A percentile compares a stretch with the other conserved stretches of the same genome.
phyloP scores from a whole-genome alignment of 805 yeast genomes.

The Hanseniaspora lachancei region DNA sequence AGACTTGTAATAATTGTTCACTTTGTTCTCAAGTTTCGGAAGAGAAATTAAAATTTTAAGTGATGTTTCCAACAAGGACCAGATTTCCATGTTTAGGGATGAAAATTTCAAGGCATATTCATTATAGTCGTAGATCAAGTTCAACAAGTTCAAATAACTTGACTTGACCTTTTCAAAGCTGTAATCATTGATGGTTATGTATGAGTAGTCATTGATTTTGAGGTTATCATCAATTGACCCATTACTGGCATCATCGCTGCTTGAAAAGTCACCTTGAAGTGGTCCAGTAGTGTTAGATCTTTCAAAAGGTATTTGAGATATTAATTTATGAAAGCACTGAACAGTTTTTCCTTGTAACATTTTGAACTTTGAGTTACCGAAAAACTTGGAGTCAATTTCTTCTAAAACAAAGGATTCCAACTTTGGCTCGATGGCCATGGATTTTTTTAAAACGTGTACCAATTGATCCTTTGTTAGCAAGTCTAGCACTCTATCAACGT shows the following conservation, averaged over 20 bases:
- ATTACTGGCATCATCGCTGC: not conserved
- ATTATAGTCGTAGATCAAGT: slow-evolving; percentile 26
- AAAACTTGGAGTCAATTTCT: slow-evolving; percentile 6
- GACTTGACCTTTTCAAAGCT: slow-evolving; percentile 27
- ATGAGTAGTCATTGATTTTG: slow-evolving; percentile 9
- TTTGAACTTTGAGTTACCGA: slow-evolving; percentile 4
- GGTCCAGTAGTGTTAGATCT: not conserved
- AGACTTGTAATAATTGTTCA: slow-evolving; percentile 28
- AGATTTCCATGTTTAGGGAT: slow-evolving; percentile 10
- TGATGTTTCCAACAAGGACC: slow-evolving; percentile 22
- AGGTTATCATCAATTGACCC: not conserved
- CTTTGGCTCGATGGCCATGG: slow-evolving; percentile 12
- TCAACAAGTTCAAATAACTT: slow-evolving; percentile 23
- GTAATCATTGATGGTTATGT: slow-evolving; percentile 21
- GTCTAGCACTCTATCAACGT: slow-evolving; percentile 25
- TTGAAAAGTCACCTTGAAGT: not conserved
- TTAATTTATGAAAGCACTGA: not conserved
- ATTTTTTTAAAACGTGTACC: slow-evolving; percentile 18
- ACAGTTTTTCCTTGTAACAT: not conserved
- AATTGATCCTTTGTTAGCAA: slow-evolving; percentile 24
- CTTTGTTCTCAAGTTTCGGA: slow-evolving; percentile 25
- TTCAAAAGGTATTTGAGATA: slow-evolving; percentile 6
- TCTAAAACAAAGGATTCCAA: slow-evolving; percentile 3
- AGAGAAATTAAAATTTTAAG: slow-evolving; percentile 22
- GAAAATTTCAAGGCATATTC: slow-evolving; percentile 5